Percentiles rank a stretch among this genome's conserved stretches.
Evolutionary conservation across 148 eudicot species (phyloP).

Genomic region (Dysphania ambrosioides): DNA sequence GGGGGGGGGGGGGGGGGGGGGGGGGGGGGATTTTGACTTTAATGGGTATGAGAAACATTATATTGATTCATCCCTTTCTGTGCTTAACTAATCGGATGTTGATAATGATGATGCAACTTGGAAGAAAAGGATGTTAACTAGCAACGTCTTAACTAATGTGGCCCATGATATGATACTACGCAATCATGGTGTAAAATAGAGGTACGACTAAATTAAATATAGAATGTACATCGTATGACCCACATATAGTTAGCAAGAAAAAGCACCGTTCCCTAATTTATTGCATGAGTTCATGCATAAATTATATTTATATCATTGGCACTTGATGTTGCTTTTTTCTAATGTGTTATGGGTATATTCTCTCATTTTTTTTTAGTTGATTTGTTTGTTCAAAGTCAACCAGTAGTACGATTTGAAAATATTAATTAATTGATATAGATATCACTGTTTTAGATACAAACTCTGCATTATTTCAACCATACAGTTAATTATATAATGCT

Average conservation of each 20-base stretch:
- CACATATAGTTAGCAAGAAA: neutral
- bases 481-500: too few species aligned
- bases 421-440: too few species aligned
- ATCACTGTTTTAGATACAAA: too few species aligned
- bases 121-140: conserved; percentile 3
- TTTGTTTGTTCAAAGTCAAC: too few species aligned
- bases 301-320: neutral
- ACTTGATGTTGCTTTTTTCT: neutral
- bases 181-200: neutral
- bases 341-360: too few species aligned
- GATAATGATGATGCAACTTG: conserved; percentile 7
- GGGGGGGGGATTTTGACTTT: conserved; percentile 19
- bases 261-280: conserved; percentile 5
- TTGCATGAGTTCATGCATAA: conserved; percentile 4
- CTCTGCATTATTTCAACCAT: too few species aligned
- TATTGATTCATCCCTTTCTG: neutral
- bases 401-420: too few species aligned
- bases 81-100: conserved; percentile 10
- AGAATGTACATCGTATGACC: neutral
- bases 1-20: conserved; percentile 2
- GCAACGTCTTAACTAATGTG: conserved; percentile 10
- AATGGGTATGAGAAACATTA: conserved; percentile 7
- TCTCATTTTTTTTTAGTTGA: too few species aligned
- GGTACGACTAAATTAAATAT: neutral
- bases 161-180: neutral